Evolutionary conservation across 257 asterid species (phyloP), one percentile per base, ranked within the genome.

Genomic region (Nicotiana knightiana): DNA sequence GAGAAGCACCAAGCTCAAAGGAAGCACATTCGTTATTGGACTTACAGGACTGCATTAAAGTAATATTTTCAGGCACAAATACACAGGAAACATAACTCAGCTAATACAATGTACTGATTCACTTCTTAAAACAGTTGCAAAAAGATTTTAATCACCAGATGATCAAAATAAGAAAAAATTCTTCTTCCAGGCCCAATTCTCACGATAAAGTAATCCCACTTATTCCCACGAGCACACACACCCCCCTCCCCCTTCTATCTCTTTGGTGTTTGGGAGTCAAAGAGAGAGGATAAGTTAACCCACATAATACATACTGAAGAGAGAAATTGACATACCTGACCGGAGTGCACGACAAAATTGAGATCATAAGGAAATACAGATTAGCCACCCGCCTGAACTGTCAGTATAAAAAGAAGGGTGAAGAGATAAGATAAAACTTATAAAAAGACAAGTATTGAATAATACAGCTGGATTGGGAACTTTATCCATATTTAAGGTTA

Each of bases 381-480:
- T 97, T 97, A 86, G 99, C 99, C 97, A 97, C 99, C 94, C 99
- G 96, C 91, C 98, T 94, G 97, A 97, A 94, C 99, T 97, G 99
- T 91, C 97, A 88, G 86, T 86, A 85, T 81, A 88, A 76, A 76
- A 77, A 75, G 83, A 88, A 53, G 77, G 82, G 58, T 81, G 83
- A 83, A 76, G 65, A 86, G 70, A 91, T 93, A 89, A 86, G 90
- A 83, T 82, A 82, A 86, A 90, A 85, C 68, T 80, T 65, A 83
- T 43, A 64, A 58, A 67, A 64, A 81, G 77, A 78, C 43, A 54
- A 67, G 71, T 26, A 75, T 51, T 28, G 46, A 75, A 51, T 51
- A 28, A 28, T 16, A 75, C 64, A 75, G 63, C 48, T 75, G 28
- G 33, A 75, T 51, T 73, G 64, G 30, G 64, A 39, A 48, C 63